A percentile compares a stretch with the other conserved stretches of the same genome.
Conservation (phyloP, 2,329 filamentous ascomycete genomes). For the Fusarium tjaetaba region DNA sequence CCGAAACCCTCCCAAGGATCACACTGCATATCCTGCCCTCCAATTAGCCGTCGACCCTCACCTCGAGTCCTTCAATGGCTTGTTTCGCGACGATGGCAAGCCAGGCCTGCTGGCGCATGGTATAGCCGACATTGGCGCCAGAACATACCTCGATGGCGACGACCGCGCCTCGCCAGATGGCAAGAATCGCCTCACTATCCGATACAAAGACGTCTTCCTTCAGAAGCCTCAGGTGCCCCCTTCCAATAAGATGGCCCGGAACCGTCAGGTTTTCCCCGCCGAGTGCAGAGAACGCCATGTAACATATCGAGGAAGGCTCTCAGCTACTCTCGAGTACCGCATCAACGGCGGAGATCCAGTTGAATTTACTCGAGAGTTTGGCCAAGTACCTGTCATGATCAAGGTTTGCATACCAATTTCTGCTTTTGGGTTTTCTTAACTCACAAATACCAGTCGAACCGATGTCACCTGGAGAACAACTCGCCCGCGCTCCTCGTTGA, state of each 20-base stretch:
- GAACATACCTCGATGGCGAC: slow-evolving; percentile 86
- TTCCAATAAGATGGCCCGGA: slow-evolving; percentile 84
- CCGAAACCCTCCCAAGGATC: slow-evolving; percentile 85
- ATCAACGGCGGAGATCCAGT: slow-evolving; percentile 88
- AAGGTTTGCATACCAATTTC: slow-evolving; percentile 65
- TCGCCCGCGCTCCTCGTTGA: slow-evolving; percentile 84
- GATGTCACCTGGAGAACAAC: slow-evolving; percentile 88
- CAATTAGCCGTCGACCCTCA: slow-evolving; percentile 89
- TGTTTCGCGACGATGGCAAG: slow-evolving; percentile 78
- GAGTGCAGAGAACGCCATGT: slow-evolving; percentile 95
- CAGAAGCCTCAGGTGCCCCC: slow-evolving; percentile 83
- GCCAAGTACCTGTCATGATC: slow-evolving; percentile 92
- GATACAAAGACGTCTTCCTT: slow-evolving; percentile 82
- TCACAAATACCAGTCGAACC: slow-evolving; percentile 72
- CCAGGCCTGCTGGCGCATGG: slow-evolving; percentile 72
- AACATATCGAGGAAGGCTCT: slow-evolving; percentile 88
- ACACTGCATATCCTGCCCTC: slow-evolving; percentile 86
- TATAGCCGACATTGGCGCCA: slow-evolving; percentile 88
- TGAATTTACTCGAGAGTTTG: slow-evolving; percentile 85
- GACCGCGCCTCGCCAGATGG: slow-evolving; percentile 66
- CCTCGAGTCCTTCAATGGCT: slow-evolving; percentile 92
- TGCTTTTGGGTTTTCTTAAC: not conserved
- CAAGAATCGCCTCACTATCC: slow-evolving; percentile 80
- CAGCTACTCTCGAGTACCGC: slow-evolving; percentile 83
- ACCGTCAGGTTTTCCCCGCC: slow-evolving; percentile 87